These are phyloP conservation scores for Gryganskiella cystojenkinii DNA, from an alignment of 192 early-diverging fungal genomes.

Conservation along the genomic window DNA sequence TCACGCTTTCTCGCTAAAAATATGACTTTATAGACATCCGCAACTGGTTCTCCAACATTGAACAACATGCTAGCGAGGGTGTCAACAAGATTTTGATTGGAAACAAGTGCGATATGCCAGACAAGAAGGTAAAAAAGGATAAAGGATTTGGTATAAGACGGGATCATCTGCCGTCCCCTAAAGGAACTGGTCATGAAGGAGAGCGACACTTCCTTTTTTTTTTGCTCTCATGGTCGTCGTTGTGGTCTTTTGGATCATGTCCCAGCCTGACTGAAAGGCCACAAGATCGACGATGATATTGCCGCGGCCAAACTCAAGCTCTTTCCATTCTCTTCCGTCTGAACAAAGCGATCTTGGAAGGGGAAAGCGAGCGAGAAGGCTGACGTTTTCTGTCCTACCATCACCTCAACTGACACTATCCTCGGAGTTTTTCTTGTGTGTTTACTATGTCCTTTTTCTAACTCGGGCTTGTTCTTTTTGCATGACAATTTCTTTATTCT, in stretches of 20 bases:
- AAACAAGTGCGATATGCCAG: constrained; percentile 99
- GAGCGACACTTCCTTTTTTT: constrained; percentile 3
- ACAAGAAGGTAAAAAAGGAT: constrained; percentile 76
- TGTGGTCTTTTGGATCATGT: no score
- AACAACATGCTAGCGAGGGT: constrained; percentile 98
- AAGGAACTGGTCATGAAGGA: background rate
- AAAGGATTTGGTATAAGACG: no score
- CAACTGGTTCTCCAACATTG: constrained; percentile 99
- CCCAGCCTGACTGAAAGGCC: no score
- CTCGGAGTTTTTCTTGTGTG: no score
- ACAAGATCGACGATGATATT: no score
- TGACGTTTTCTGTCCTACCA: background rate
- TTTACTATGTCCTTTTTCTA: background rate
- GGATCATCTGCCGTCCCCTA: background rate
- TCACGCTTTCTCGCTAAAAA: no score
- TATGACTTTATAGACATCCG: constrained; percentile 98
- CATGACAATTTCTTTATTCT: background rate
- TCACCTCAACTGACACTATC: background rate
- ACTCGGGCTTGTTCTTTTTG: background rate
- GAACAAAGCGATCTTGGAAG: no score
- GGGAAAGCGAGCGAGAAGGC: no score
- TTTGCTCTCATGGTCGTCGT: no score
- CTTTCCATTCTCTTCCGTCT: no score
- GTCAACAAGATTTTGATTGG: constrained; percentile 99
- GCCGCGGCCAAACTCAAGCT: no score